A percentile compares a stretch with the other conserved stretches of the same genome.
Evolutionary conservation across 768 basidiomycete genomes (phyloP).

Genomic region (Mycena chlorophos): DNA sequence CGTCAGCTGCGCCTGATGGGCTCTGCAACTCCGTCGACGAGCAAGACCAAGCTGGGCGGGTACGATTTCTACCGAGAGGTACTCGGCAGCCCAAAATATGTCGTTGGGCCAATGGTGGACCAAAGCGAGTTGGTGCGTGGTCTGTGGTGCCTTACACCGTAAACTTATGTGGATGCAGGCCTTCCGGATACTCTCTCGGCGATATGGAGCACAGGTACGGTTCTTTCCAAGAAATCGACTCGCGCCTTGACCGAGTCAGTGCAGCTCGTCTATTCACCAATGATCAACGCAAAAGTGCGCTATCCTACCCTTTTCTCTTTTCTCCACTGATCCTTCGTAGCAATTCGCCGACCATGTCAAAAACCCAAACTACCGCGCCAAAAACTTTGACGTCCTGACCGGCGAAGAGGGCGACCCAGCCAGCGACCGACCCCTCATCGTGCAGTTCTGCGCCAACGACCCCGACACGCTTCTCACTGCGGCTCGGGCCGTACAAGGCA

Average conservation of each 20-base stretch:
- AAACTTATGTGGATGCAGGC: constrained; percentile 50
- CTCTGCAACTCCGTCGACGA: not conserved
- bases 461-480: constrained; percentile 75
- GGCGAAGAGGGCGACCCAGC: constrained; percentile 82
- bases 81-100: constrained; percentile 80
- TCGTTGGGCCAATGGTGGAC: constrained; percentile 99
- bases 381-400: constrained; percentile 64
- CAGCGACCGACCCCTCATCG: constrained; percentile 80
- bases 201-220: constrained; percentile 77
- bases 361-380: constrained; percentile 52
- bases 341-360: constrained; percentile 55
- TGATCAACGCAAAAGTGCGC: constrained; percentile 90
- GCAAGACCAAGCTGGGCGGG: constrained; percentile 57
- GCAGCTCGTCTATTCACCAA: constrained; percentile 91
- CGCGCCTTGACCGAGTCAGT: constrained; percentile 16
- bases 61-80: constrained; percentile 83
- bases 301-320: not conserved
- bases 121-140: constrained; percentile 87
- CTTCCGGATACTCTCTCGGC: constrained; percentile 81
- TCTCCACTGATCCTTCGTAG: not conserved
- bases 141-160: constrained; percentile 6
- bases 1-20: constrained; percentile 1
- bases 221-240: constrained; percentile 1
- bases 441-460: constrained; percentile 94
- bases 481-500: constrained; percentile 71